phyloP scores from a whole-genome alignment of 495 filamentous ascomycete genomes.

The Hypoxylon trugodes region DNA sequence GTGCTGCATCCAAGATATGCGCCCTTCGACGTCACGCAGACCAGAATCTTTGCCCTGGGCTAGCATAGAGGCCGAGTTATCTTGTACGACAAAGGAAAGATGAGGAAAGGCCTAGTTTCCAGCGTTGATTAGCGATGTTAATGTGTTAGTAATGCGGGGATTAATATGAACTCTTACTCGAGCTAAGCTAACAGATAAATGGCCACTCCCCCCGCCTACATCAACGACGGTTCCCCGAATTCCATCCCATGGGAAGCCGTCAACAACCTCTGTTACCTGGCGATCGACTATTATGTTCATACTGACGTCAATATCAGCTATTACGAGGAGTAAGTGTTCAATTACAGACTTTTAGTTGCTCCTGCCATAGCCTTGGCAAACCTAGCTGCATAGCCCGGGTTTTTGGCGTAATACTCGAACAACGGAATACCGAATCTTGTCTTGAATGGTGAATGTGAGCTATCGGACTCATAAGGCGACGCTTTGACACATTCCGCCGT shows the following conservation, averaged over 20 bases:
- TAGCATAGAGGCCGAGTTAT: not conserved
- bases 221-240: not conserved
- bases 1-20: not conserved
- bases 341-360: not conserved
- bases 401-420: conserved; percentile 7
- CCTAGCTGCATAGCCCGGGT: not conserved
- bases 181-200: not conserved
- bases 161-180: not conserved
- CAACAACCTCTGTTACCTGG: not conserved
- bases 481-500: conserved; percentile 13
- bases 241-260: not conserved
- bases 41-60: not conserved
- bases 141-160: not conserved
- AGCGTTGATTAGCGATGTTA: no score
- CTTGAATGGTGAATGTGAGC: not conserved
- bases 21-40: not conserved
- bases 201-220: not conserved
- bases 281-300: not conserved
- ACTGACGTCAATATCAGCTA: not conserved
- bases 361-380: conserved; percentile 9
- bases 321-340: not conserved
- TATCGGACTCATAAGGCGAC: not conserved
- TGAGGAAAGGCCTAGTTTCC: not conserved
- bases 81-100: not conserved
- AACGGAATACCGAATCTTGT: not conserved